Evolutionary conservation across 1,284 basidiomycete genomes (phyloP).

Genomic region (Puccinia horiana): DNA sequence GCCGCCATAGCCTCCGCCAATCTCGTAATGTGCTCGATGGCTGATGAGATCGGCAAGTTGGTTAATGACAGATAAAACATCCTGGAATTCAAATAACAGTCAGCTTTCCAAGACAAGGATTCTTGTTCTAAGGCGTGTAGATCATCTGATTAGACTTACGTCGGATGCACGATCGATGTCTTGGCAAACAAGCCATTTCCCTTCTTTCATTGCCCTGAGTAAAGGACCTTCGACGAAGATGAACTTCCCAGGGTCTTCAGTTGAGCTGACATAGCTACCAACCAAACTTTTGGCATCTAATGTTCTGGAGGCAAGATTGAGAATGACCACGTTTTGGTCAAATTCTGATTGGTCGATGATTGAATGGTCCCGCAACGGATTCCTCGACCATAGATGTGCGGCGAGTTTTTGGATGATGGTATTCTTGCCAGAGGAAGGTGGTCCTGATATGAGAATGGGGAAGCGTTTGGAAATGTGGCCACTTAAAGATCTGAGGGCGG

Average conservation of each 20-base stretch:
- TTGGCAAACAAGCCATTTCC: constrained; percentile 90
- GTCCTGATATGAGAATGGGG: constrained; percentile 81
- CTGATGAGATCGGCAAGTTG: constrained; percentile 47
- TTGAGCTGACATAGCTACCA: constrained; percentile 89
- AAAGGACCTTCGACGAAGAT: constrained; percentile 96
- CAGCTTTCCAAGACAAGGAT: background rate
- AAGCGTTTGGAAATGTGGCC: constrained; percentile 56
- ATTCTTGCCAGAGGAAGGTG: constrained; percentile 87
- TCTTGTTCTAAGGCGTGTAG: background rate
- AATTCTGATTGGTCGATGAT: constrained; percentile 48
- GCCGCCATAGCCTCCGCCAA: constrained; percentile 52
- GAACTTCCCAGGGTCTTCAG: constrained; percentile 81
- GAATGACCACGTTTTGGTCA: constrained; percentile 66
- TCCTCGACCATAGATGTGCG: constrained; percentile 62
- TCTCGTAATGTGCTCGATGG: constrained; percentile 42
- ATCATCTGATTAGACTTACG: constrained; percentile 62
- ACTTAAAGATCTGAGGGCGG: constrained; percentile 32
- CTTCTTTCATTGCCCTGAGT: constrained; percentile 83
- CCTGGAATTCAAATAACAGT: constrained; percentile 18
- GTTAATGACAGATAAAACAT: constrained; percentile 46
- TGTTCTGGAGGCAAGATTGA: constrained; percentile 90
- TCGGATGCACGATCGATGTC: constrained; percentile 86
- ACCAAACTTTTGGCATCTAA: constrained; percentile 91
- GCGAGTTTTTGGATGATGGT: constrained; percentile 78
- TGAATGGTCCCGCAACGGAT: constrained; percentile 62